Percentiles rank a stretch among this genome's conserved stretches.
phyloP scores from a whole-genome alignment of 179 eudicot species.

The Carnegiea gigantea region DNA sequence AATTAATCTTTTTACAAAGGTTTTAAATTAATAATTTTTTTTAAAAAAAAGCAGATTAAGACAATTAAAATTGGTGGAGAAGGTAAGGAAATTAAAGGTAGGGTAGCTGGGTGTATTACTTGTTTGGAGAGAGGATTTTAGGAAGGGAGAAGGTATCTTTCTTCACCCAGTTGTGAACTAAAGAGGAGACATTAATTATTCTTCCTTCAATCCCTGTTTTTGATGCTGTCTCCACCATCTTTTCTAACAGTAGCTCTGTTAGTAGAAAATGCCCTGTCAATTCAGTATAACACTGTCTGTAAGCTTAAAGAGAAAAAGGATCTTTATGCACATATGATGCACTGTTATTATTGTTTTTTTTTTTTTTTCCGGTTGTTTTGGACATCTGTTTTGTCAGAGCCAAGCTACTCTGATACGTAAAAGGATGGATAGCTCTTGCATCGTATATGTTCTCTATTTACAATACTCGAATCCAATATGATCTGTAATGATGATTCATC shows the following conservation, averaged over 20 bases:
- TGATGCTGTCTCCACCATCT: constrained; percentile 88
- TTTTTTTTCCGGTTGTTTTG: no score
- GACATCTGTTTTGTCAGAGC: no score
- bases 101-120: constrained; percentile 25
- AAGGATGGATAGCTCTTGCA: no score
- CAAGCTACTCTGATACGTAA: no score
- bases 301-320: neutral
- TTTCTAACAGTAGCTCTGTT: constrained; percentile 79
- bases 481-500: no score
- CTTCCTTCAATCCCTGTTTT: constrained; percentile 65
- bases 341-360: neutral
- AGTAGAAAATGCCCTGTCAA: constrained; percentile 85
- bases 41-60: neutral
- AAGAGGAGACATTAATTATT: constrained; percentile 84
- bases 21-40: no score
- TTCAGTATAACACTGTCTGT: neutral
- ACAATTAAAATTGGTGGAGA: neutral
- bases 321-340: no score
- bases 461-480: no score
- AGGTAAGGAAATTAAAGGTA: neutral
- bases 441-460: no score
- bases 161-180: constrained; percentile 78
- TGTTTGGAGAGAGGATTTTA: constrained; percentile 60
- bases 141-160: constrained; percentile 49
- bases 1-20: no score